Evolutionary conservation across 2,329 filamentous ascomycete genomes (phyloP).

Genomic region (Tothia fuscella): DNA sequence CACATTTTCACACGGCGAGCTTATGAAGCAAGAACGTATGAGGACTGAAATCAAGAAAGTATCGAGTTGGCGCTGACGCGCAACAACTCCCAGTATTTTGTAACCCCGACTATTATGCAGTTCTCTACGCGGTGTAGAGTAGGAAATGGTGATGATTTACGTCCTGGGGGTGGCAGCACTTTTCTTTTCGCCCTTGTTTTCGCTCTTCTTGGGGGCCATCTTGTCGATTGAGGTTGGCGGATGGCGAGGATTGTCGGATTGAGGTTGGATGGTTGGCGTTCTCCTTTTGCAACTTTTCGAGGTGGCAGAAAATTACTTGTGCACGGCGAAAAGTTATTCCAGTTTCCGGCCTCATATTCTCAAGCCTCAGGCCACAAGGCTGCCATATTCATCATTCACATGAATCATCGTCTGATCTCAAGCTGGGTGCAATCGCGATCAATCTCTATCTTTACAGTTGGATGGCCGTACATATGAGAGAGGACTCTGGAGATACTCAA

Average conservation of each 20-base stretch:
- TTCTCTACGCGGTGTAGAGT: slow-evolving; percentile 29
- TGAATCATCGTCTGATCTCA: too few relatives aligned
- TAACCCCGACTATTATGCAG: slow-evolving; percentile 58
- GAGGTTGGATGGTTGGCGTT: slow-evolving; percentile 3
- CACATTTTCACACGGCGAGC: slow-evolving; percentile 46
- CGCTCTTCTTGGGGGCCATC: slow-evolving; percentile 8
- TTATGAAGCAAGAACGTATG: slow-evolving; percentile 34
- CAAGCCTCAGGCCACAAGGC: neutral
- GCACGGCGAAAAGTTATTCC: neutral
- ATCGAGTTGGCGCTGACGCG: slow-evolving; percentile 62
- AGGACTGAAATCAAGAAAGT: slow-evolving; percentile 53
- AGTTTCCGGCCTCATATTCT: neutral
- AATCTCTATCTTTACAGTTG: too few relatives aligned
- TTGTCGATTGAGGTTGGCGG: neutral
- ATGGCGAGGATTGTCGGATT: neutral
- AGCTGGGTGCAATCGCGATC: too few relatives aligned
- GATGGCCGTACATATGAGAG: too few relatives aligned
- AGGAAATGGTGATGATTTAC: slow-evolving; percentile 2
- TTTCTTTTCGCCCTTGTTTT: neutral
- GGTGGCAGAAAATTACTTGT: too few relatives aligned
- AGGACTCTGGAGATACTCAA: too few relatives aligned
- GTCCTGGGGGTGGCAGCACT: neutral
- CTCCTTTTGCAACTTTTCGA: too few relatives aligned
- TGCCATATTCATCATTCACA: neutral
- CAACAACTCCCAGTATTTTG: slow-evolving; percentile 53